A percentile compares a stretch with the other conserved stretches of the same genome.
Conservation (phyloP, 2,329 filamentous ascomycete species). For the Pseudovirgaria hyperparasitica region DNA sequence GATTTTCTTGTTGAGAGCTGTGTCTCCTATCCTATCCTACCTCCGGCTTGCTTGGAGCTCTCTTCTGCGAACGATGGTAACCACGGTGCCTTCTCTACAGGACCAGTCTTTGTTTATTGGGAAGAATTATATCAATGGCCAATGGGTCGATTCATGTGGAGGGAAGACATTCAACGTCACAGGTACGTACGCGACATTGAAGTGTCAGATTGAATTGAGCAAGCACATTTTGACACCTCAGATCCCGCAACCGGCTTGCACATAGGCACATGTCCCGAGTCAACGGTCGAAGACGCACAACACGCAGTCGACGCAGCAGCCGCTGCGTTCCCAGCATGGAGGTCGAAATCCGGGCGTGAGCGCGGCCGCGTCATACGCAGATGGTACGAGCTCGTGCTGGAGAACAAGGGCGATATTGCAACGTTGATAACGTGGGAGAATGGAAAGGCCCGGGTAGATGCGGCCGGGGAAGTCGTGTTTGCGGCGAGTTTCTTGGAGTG, state of each 20-base stretch:
- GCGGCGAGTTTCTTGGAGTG: slow-evolving; percentile 29
- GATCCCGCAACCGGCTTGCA: too few species aligned
- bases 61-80: too few species aligned
- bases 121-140: slow-evolving; percentile 3
- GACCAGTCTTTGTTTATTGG: neutral
- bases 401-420: slow-evolving; percentile 63
- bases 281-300: neutral
- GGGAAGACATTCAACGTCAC: too few species aligned
- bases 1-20: too few species aligned
- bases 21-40: too few species aligned
- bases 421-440: slow-evolving; percentile 73
- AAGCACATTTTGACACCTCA: too few species aligned
- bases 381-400: slow-evolving; percentile 23
- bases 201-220: too few species aligned
- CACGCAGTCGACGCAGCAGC: slow-evolving; percentile 1
- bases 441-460: slow-evolving; percentile 55
- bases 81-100: slow-evolving; percentile 1
- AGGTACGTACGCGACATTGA: too few species aligned
- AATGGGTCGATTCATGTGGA: slow-evolving; percentile 4
- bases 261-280: too few species aligned
- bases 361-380: slow-evolving; percentile 1
- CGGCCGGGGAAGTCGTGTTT: slow-evolving; percentile 27
- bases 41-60: too few species aligned
- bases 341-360: neutral
- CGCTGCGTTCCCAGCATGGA: slow-evolving; percentile 1